Conservation (phyloP, 768 basidiomycete species). For the Termitomyces sp. region DNA sequence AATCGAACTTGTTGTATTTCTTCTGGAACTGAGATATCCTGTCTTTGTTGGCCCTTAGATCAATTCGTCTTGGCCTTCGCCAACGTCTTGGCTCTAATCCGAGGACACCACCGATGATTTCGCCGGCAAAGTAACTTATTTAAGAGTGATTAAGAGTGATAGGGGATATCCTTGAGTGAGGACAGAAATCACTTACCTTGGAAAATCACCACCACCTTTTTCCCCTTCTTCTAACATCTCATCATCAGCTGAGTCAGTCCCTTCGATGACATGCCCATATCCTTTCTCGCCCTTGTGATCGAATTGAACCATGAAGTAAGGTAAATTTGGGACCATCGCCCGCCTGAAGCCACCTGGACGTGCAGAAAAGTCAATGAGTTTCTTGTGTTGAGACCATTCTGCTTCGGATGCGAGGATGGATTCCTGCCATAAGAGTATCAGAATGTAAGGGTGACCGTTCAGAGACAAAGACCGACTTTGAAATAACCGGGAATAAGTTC, state of each 20-base stretch:
- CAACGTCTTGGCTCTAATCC: constrained; percentile 84
- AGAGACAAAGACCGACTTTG: constrained; percentile 46
- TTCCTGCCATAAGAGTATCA: constrained; percentile 49
- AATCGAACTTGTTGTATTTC: constrained; percentile 75
- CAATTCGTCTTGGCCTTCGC: constrained; percentile 74
- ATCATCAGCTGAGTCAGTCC: constrained; percentile 46
- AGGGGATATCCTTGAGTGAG: background rate
- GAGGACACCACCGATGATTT: constrained; percentile 90
- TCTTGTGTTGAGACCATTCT: constrained; percentile 99
- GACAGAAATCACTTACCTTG: constrained; percentile 45
- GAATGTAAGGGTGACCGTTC: constrained; percentile 1
- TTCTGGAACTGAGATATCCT: constrained; percentile 66
- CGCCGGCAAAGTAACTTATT: constrained; percentile 84
- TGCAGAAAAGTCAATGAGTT: constrained; percentile 88
- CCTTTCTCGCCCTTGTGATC: constrained; percentile 98
- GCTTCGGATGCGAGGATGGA: constrained; percentile 88
- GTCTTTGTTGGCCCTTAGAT: constrained; percentile 63
- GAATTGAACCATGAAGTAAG: constrained; percentile 99
- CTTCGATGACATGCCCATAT: constrained; percentile 98
- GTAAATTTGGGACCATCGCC: constrained; percentile 93
- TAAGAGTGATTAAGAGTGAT: too few relatives aligned
- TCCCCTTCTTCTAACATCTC: constrained; percentile 70
- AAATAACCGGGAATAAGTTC: constrained; percentile 91
- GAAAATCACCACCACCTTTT: constrained; percentile 89
- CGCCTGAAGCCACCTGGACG: constrained; percentile 92